Base-by-base conservation (phyloP, 495 filamentous ascomycete species). In the Umbilicaria muhlenbergii region DNA sequence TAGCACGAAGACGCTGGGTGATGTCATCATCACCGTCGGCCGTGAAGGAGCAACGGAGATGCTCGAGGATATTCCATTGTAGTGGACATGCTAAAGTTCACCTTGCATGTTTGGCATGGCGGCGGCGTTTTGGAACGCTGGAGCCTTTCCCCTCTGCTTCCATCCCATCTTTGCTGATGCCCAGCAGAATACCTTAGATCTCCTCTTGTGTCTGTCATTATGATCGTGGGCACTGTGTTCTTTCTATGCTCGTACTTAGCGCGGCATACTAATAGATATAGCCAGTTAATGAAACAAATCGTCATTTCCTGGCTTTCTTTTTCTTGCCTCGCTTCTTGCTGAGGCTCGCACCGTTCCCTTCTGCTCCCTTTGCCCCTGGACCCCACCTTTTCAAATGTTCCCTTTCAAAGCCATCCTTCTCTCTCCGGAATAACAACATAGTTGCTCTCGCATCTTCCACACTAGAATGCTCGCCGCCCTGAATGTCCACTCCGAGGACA, bases 401-500 rank as follows among this genome's bases (percentile, higher is more conserved):
- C 36, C 70, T 59, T 54, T 98, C 91, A 55, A 96, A 94, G 11
- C 70, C 78, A 35, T 73, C 68, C 62, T 93, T 96, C 49, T 82
- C 76, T 39, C 73, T 70, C 47, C 81, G 67, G 54, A 92, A 95
- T 37, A 96, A 61, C 37, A 83, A 64, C 86, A 98, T 94, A 5
- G 84, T 77, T 19, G 81, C 86, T 51, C 84, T 63, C 2, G 91
- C 89, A 69, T 98, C 91, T 64, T 94, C 87, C 37, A 94, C 70
- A 61, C 72, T 82, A 46, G 58, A 78, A 65, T 85, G 81, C 39
- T 71, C 67, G 10, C 86, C 86, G 3, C 58, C 65, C 55, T 95
- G 88, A 38, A 96, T 92, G 42, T 86, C 83, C 17, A 92, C 58
- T 0, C 84, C 86, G 17, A 95, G 58, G 19, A 92, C 63, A 58